Conservation (phyloP, 164 flowering plant species). For the Berberis thunbergii region DNA sequence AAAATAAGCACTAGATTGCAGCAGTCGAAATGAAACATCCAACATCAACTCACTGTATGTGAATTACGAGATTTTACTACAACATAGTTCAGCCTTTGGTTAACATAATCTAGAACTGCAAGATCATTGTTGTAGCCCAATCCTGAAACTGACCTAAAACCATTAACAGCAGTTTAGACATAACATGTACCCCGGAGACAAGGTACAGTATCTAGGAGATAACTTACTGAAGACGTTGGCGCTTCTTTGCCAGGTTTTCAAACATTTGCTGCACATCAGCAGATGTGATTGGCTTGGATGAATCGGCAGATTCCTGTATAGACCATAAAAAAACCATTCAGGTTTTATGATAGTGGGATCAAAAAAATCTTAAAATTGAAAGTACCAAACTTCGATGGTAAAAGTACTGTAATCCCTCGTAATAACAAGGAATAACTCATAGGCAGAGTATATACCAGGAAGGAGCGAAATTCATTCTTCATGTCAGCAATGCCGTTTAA, state of each 20-base stretch:
- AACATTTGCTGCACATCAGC: constrained; percentile 77
- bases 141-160: constrained; percentile 1
- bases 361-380: too few relatives aligned
- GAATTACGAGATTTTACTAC: background rate
- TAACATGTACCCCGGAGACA: background rate
- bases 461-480: constrained; percentile 59
- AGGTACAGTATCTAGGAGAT: background rate
- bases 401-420: too few relatives aligned
- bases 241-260: constrained; percentile 87
- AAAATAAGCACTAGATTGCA: too few relatives aligned
- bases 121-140: background rate
- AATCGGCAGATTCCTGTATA: constrained; percentile 61
- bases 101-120: background rate
- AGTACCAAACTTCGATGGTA: too few relatives aligned
- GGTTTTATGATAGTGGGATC: too few relatives aligned
- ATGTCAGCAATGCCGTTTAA: constrained; percentile 85
- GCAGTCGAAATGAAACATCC: background rate
- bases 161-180: background rate
- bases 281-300: constrained; percentile 75
- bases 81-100: background rate
- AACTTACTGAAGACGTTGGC: constrained; percentile 42
- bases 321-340: background rate
- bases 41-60: background rate
- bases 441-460: constrained; percentile 50
- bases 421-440: background rate